These are phyloP conservation scores for Mucor piriformis DNA, from an alignment of 371 early-diverging fungal genomes.

Conservation along the genomic window DNA sequence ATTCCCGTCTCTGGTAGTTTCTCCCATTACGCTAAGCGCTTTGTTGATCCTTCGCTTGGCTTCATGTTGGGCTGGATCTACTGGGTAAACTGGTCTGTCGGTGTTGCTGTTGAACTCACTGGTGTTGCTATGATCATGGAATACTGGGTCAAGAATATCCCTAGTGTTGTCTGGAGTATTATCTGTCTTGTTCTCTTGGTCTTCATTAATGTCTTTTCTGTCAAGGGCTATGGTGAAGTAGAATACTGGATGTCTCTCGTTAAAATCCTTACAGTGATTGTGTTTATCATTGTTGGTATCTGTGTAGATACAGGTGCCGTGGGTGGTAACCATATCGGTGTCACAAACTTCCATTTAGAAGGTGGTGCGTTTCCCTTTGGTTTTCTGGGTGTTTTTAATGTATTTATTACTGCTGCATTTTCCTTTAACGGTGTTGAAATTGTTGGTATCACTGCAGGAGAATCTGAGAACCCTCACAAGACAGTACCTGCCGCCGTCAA, in stretches of 20 bases:
- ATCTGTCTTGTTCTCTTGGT: slow-evolving; percentile 58
- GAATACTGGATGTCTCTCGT: slow-evolving; percentile 56
- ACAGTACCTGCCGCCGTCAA: slow-evolving; percentile 72
- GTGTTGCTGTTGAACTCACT: slow-evolving; percentile 74
- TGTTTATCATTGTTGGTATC: slow-evolving; percentile 75
- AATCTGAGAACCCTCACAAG: slow-evolving; percentile 66
- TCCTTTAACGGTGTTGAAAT: slow-evolving; percentile 81
- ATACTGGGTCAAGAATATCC: slow-evolving; percentile 71
- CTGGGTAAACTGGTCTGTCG: slow-evolving; percentile 82
- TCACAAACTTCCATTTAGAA: slow-evolving; percentile 57
- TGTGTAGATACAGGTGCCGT: slow-evolving; percentile 59
- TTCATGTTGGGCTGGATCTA: slow-evolving; percentile 77
- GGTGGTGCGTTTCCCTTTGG: slow-evolving; percentile 78
- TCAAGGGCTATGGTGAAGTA: slow-evolving; percentile 65
- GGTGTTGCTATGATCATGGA: slow-evolving; percentile 77
- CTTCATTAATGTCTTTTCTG: slow-evolving; percentile 61
- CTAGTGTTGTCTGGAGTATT: slow-evolving; percentile 57
- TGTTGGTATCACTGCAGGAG: slow-evolving; percentile 74
- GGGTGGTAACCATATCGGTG: slow-evolving; percentile 41
- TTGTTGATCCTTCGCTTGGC: slow-evolving; percentile 76
- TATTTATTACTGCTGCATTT: slow-evolving; percentile 80
- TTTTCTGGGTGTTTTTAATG: slow-evolving; percentile 62
- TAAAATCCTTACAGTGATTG: slow-evolving; percentile 58
- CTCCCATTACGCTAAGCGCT: slow-evolving; percentile 76
- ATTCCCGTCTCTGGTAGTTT: slow-evolving; percentile 83